Conservation (phyloP, 345 rosid species). For the Murraya koenigii region DNA sequence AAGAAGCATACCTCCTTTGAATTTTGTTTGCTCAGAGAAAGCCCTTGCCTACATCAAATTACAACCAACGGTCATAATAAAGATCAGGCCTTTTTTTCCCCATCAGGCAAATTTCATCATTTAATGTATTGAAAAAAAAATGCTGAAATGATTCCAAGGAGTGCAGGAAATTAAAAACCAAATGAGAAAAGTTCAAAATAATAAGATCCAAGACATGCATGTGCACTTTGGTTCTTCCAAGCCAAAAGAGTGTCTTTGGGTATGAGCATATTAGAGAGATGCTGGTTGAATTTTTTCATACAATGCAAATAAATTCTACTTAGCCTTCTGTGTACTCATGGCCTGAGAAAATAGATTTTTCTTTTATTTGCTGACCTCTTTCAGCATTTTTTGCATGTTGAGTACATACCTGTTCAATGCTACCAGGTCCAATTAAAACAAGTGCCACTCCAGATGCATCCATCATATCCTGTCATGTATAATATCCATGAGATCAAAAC, state of each 20-base stretch:
- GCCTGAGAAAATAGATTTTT: background rate
- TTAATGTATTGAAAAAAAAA: background rate
- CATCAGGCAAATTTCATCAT: background rate
- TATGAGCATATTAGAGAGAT: background rate
- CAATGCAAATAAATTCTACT: background rate
- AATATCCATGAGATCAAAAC: background rate
- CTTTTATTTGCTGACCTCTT: too few species aligned
- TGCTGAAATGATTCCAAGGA: background rate
- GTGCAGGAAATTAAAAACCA: background rate
- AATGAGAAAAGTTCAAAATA: background rate
- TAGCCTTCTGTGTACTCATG: background rate
- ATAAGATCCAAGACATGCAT: background rate
- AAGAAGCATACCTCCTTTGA: conserved; percentile 68
- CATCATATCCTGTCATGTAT: conserved; percentile 60
- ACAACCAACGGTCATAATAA: conserved; percentile 8
- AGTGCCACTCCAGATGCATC: conserved; percentile 79
- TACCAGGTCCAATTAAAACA: conserved; percentile 84
- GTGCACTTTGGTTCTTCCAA: background rate
- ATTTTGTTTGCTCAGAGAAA: conserved; percentile 78
- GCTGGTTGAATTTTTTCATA: background rate
- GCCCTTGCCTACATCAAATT: conserved; percentile 67
- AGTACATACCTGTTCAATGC: conserved; percentile 65
- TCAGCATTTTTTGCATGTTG: background rate
- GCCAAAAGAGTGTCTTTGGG: background rate
- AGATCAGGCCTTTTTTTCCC: background rate